A percentile compares a stretch with the other conserved stretches of the same genome.
phyloP scores from a whole-genome alignment of 768 basidiomycete species.

The Tylopilus cervinicoccineus region DNA sequence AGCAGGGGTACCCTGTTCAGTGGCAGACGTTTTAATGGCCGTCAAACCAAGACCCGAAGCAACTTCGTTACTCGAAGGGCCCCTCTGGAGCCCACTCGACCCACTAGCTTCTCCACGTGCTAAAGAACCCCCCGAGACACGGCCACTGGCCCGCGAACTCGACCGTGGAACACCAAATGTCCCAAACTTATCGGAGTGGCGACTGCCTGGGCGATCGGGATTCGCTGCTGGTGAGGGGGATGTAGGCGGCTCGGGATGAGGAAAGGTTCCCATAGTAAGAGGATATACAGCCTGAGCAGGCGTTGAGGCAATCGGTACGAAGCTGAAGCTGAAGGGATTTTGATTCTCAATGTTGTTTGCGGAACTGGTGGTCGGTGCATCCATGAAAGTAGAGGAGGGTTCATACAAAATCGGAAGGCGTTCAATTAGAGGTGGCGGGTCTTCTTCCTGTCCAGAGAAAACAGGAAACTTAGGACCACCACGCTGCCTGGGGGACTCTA shows the following conservation, averaged over 20 bases:
- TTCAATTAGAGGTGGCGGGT: conserved; percentile 49
- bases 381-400: conserved; percentile 36
- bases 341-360: conserved; percentile 52
- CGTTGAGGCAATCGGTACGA: conserved; percentile 49
- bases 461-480: conserved; percentile 44
- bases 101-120: conserved; percentile 27
- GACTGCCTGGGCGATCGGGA: conserved; percentile 30
- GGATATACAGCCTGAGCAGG: conserved; percentile 42
- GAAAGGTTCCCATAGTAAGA: conserved; percentile 34
- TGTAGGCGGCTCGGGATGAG: conserved; percentile 33
- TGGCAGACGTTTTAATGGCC: conserved; percentile 34
- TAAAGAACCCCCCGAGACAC: conserved; percentile 26
- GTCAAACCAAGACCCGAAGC: conserved; percentile 43
- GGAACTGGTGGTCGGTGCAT: conserved; percentile 40
- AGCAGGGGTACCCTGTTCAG: conserved; percentile 39
- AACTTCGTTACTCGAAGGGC: conserved; percentile 43
- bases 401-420: conserved; percentile 51
- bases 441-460: conserved; percentile 41
- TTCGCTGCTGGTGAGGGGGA: conserved; percentile 32
- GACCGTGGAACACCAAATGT: conserved; percentile 34
- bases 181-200: conserved; percentile 30
- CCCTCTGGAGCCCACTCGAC: conserved; percentile 26
- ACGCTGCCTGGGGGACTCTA: conserved; percentile 17
- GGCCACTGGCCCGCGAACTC: conserved; percentile 33
- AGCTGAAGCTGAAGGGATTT: conserved; percentile 50